Conservation (phyloP, 495 filamentous ascomycete genomes). For the Podospora anserina region DNA sequence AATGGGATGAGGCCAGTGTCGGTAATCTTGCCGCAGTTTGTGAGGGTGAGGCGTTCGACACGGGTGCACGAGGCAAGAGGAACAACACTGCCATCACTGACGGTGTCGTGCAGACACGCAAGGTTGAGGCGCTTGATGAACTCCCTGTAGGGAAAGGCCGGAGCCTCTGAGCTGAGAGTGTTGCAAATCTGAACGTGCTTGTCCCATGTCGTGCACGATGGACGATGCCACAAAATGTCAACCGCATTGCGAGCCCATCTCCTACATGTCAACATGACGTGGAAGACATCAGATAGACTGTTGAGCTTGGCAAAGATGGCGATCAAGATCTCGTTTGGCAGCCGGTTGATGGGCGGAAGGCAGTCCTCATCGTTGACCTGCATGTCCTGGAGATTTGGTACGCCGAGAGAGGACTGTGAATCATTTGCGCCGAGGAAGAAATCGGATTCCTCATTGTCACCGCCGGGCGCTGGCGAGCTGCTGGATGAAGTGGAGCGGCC, state of each 20-base stretch:
- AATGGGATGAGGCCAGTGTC: conserved; percentile 79
- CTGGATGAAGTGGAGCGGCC: conserved; percentile 65
- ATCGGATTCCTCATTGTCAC: conserved; percentile 81
- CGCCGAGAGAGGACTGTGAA: conserved; percentile 83
- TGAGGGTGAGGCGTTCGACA: conserved; percentile 89
- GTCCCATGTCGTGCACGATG: conserved; percentile 79
- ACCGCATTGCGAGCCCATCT: conserved; percentile 91
- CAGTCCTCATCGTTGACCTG: conserved; percentile 58
- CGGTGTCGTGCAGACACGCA: conserved; percentile 65
- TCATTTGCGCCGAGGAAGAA: conserved; percentile 86
- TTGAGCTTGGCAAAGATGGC: conserved; percentile 82
- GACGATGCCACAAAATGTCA: conserved; percentile 91
- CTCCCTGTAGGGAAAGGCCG: conserved; percentile 80
- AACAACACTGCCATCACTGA: conserved; percentile 86
- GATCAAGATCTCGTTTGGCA: conserved; percentile 94
- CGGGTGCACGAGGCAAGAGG: conserved; percentile 83
- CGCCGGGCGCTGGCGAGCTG: conserved; percentile 71
- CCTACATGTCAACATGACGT: conserved; percentile 88
- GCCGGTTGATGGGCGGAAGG: conserved; percentile 69
- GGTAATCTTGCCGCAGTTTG: conserved; percentile 80
- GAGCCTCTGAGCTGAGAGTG: conserved; percentile 63
- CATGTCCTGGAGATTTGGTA: conserved; percentile 72
- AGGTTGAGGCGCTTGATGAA: conserved; percentile 91
- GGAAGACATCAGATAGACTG: conserved; percentile 69
- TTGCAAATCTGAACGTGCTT: conserved; percentile 73